Base-by-base conservation (phyloP, 805 yeast species). In the Sporopachydermia lactativora region DNA sequence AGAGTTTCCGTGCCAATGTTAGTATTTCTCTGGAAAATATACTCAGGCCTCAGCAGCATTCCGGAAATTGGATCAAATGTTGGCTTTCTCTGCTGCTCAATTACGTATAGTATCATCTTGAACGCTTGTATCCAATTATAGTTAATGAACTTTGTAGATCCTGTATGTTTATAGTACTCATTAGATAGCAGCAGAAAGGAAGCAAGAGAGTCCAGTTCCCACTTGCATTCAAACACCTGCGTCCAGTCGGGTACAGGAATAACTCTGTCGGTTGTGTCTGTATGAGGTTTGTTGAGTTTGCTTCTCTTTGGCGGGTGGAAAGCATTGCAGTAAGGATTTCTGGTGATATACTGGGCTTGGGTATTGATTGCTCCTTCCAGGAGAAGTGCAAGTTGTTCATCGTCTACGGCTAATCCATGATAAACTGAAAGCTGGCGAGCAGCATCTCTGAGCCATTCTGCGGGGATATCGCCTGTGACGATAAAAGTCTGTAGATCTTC, bases 401-500 rank as follows among this genome's bases (percentile, higher is more conserved):
- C 92, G 41, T 68, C 52, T 34, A 60, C 59, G 11, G 76, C 59
- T 16, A 83, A 64, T 4, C 74, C 73, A 49, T 78, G 77, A 55
- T 84, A 86, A 2, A 81, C 82, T 3, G 83, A 70, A 38, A 85
- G 59, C 53, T 85, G 96, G 49, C 92, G 64, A 1, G 94, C 83
- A 1, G 94, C 77, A 57, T 85, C 96, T 41, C 96, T 61, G 39
- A 85, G 61, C 96, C 96, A 85, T 57, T 85, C 95, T 2, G 95
- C 95, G 55, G 83, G 86, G 42, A 85, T 85, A 53, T 85, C 96
- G 5, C 96, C 96, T 0, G 96, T 85, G 19, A 84, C 89, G 1
- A 85, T 71, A 57, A 85, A 85, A 1, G 94, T 66, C 45, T 75
- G 72, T 1, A 86, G 72, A 5, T 42, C 49, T 17, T 41, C 34